Evolutionary conservation across 2,329 filamentous ascomycete genomes (phyloP), one percentile per base, ranked within the genome.

Genomic region (Fusarium cicatricum): DNA sequence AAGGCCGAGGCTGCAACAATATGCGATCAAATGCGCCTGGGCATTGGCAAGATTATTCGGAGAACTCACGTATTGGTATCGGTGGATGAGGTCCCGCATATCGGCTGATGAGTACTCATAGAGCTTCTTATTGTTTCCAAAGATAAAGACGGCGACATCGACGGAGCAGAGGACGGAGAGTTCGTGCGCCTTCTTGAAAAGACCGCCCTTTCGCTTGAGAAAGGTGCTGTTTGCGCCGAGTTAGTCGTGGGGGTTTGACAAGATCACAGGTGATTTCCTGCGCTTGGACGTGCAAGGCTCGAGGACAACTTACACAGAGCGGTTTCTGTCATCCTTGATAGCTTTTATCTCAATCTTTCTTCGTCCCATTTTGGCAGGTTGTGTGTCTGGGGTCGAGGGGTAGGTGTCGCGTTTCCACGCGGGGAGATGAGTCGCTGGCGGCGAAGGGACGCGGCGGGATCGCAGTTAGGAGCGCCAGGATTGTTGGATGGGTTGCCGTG

Each of bases 341-440:
- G 94, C 92, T 80, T 97, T 97, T 83, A 99, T 98, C 82, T 98
- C 95, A 75, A 99, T 99, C 87, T 99, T 99, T 85, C 95, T 88
- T 77, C 95, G 89, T 76, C 95, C 95, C 95, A 99, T 99, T 46
- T 40, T 72, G 61, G 64, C 44, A 52, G 45, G 29, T 45, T 52
- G 50, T 64, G 45, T 46, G 40, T 49, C 17, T 60, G 29, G 52
- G 50, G 19, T 48, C 53, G 60, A 54, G 52, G 42, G 48, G 54
- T 42, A 44, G 50, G 55, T 29, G 48, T 65, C 62, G 62, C 58
- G 58, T 60, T 61, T 67, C 42, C 52, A 66, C 52, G 60, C 60
- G 60, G 61, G 40, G 33, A 43, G 7, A 49, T 15, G 45, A 50
- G n/a, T n/a, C n/a, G n/a, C n/a, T 61, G 49, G 55, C 49, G 55